A percentile compares a stretch with the other conserved stretches of the same genome.
Evolutionary conservation across 1,284 basidiomycete genomes (phyloP).

Genomic region (Melampsora larici-populina): DNA sequence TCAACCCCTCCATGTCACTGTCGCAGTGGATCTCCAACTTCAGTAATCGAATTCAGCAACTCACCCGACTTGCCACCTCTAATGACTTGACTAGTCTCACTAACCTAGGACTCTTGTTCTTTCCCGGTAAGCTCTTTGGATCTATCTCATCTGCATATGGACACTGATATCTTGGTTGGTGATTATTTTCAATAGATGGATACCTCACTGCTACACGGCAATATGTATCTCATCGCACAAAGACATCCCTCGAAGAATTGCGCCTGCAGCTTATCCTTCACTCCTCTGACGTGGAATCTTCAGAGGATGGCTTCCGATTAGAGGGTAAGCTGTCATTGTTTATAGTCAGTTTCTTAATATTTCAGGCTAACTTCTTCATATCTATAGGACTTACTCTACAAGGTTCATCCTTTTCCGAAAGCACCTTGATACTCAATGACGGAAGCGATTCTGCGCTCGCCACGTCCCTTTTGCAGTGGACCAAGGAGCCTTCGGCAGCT

Average conservation of each 20-base stretch:
- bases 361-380: constrained; percentile 48
- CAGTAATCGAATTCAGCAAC: constrained; percentile 69
- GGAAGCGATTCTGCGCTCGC: constrained; percentile 57
- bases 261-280: constrained; percentile 74
- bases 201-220: constrained; percentile 91
- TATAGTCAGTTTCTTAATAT: constrained; percentile 39
- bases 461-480: constrained; percentile 25
- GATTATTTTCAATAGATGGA: constrained; percentile 58
- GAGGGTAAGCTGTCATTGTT: constrained; percentile 64
- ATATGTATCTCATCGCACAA: constrained; percentile 80
- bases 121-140: constrained; percentile 61
- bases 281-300: constrained; percentile 55
- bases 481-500: background rate
- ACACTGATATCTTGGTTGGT: background rate
- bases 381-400: constrained; percentile 72
- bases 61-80: constrained; percentile 69
- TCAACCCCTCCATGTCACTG: constrained; percentile 72
- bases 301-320: constrained; percentile 70
- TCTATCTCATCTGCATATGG: background rate
- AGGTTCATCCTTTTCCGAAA: constrained; percentile 71
- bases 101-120: constrained; percentile 88
- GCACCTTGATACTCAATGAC: constrained; percentile 71
- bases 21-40: constrained; percentile 67
- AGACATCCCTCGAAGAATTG: constrained; percentile 87
- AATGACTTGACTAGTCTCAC: constrained; percentile 64